Percentiles rank a stretch among this genome's conserved stretches.
phyloP scores from a whole-genome alignment of 2,329 filamentous ascomycete genomes.

The Aspergillus sojae region DNA sequence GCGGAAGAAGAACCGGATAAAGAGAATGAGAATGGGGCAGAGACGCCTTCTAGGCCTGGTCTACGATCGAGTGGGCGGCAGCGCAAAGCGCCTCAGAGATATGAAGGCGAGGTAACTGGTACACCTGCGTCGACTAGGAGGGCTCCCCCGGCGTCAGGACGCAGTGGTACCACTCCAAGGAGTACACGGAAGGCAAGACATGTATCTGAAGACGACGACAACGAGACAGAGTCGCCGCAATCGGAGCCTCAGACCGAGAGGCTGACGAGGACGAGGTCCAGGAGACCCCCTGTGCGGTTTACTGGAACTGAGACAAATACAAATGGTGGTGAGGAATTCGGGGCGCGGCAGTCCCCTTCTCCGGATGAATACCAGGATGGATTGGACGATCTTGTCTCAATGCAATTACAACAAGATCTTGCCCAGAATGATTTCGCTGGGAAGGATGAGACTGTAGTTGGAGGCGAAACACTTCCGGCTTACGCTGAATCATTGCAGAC shows the following conservation, averaged over 20 bases:
- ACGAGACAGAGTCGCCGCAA: conserved; percentile 5
- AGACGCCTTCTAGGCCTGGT: conserved; percentile 29
- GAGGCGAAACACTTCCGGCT: conserved; percentile 31
- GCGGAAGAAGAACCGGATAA: conserved; percentile 13
- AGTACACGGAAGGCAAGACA: conserved; percentile 26
- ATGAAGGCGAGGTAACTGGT: conserved; percentile 28
- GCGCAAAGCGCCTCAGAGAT: conserved; percentile 37
- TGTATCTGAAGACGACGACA: conserved; percentile 24
- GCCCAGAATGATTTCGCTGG: conserved; percentile 22
- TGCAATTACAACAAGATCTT: conserved; percentile 42
- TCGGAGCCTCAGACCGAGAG: conserved; percentile 12
- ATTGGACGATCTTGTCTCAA: conserved; percentile 38
- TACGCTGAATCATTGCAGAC: conserved; percentile 38
- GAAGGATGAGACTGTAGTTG: conserved; percentile 21
- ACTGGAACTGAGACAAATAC: conserved; percentile 16
- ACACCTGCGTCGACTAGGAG: conserved; percentile 26
- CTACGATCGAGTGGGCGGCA: conserved; percentile 38
- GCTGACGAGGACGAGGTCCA: conserved; percentile 33
- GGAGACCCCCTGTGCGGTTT: conserved; percentile 27
- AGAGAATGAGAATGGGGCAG: conserved; percentile 13
- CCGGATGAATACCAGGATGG: conserved; percentile 37
- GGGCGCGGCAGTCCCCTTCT: conserved; percentile 20
- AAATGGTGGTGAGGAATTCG: conserved; percentile 9
- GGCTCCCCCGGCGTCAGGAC: conserved; percentile 24
- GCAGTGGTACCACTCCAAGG: conserved; percentile 23